Percentiles rank a stretch among this genome's conserved stretches.
These are phyloP conservation scores for Apiotrichum veenhuisii DNA, from an alignment of 1,284 basidiomycete species.

Conservation along the genomic window DNA sequence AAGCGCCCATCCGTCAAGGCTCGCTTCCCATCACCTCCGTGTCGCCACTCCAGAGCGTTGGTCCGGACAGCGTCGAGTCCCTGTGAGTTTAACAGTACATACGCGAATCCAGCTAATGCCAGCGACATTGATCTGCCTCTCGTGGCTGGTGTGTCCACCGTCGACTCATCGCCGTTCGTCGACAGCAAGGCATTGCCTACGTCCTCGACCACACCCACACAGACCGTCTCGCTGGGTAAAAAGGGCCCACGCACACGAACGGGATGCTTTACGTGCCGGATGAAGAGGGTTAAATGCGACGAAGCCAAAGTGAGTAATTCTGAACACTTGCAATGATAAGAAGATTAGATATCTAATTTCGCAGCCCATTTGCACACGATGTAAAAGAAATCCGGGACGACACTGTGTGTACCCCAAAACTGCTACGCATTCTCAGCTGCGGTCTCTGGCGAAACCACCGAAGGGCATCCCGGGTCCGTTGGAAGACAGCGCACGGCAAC, in stretches of 20 bases:
- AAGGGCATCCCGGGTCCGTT: neutral
- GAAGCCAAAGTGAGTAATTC: constrained; percentile 8
- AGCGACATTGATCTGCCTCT: neutral
- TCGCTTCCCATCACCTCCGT: neutral
- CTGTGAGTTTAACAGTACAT: too few species aligned
- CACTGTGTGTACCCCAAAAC: constrained; percentile 16
- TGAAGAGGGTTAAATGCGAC: constrained; percentile 18
- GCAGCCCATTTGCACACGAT: constrained; percentile 15
- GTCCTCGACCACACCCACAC: neutral
- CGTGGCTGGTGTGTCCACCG: too few species aligned
- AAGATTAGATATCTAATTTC: too few species aligned
- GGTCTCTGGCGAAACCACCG: neutral
- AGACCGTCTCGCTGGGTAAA: constrained; percentile 6
- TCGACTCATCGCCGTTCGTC: neutral
- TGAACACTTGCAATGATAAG: neutral
- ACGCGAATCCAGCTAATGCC: too few species aligned
- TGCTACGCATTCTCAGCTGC: neutral
- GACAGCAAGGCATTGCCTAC: neutral
- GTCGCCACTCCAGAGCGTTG: too few species aligned
- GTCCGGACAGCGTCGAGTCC: too few species aligned
- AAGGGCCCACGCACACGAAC: constrained; percentile 15
- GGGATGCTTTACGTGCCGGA: constrained; percentile 18
- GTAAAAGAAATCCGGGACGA: constrained; percentile 14
- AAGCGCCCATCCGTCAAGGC: too few species aligned
- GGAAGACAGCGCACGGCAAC: neutral